Evolutionary conservation across 225 moss, liverwort and hornwort genomes (phyloP).

Genomic region (Asterella californica): DNA sequence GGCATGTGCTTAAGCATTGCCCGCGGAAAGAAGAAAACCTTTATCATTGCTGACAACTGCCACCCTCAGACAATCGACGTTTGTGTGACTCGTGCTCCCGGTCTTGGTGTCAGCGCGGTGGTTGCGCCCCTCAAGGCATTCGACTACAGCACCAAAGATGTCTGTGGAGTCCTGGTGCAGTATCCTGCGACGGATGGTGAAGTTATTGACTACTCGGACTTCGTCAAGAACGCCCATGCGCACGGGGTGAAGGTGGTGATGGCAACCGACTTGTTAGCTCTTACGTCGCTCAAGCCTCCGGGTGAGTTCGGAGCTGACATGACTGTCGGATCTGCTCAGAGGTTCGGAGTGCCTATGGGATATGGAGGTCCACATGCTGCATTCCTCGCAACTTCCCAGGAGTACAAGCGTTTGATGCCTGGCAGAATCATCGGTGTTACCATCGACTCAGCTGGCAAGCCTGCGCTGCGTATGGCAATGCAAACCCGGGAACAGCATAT

Average conservation of each 20-base stretch:
- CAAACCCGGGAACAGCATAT: constrained; percentile 99
- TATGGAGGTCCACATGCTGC: constrained; percentile 97
- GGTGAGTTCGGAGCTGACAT: constrained; percentile 97
- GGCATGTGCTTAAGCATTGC: constrained; percentile 82
- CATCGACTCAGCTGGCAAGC: constrained; percentile 77
- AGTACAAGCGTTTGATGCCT: constrained; percentile 97
- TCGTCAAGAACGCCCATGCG: constrained; percentile 85
- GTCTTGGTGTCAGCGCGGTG: constrained; percentile 67
- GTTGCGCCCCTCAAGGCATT: constrained; percentile 61
- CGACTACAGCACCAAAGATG: constrained; percentile 83
- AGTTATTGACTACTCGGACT: constrained; percentile 66
- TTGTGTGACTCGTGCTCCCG: constrained; percentile 84
- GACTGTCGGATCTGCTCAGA: constrained; percentile 94
- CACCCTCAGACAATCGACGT: constrained; percentile 94
- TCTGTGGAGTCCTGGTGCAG: constrained; percentile 90
- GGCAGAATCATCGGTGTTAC: constrained; percentile 94
- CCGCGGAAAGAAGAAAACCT: constrained; percentile 82
- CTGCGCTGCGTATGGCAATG: constrained; percentile 97
- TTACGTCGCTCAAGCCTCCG: constrained; percentile 72
- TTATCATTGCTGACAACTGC: constrained; percentile 85
- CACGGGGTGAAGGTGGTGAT: constrained; percentile 96
- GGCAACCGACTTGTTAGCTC: constrained; percentile 86
- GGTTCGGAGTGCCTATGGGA: constrained; percentile 97
- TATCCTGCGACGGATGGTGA: constrained; percentile 88
- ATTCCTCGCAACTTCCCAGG: constrained; percentile 93